Evolutionary conservation across 768 basidiomycete genomes (phyloP).

Genomic region (Lentinula detonsa): DNA sequence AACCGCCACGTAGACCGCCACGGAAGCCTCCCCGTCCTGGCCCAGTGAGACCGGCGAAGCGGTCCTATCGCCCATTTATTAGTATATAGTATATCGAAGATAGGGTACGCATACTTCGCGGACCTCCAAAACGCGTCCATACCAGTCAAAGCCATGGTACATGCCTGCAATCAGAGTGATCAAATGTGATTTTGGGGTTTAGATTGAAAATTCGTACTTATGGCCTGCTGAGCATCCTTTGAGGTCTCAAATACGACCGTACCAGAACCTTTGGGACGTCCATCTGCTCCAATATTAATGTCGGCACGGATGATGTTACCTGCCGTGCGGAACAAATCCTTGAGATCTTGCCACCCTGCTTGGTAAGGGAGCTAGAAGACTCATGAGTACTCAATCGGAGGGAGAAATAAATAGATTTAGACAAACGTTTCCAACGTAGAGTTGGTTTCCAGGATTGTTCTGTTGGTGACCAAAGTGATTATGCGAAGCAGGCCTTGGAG

Average conservation of each 20-base stretch:
- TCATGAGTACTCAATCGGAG: not conserved
- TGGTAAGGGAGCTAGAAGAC: conserved; percentile 82
- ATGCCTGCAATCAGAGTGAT: conserved; percentile 49
- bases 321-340: conserved; percentile 93
- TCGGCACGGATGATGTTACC: conserved; percentile 95
- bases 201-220: conserved; percentile 49
- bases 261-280: conserved; percentile 93
- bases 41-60: conserved; percentile 81
- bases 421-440: conserved; percentile 88
- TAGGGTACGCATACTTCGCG: conserved; percentile 60
- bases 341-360: conserved; percentile 98
- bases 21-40: conserved; percentile 44
- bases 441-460: conserved; percentile 79
- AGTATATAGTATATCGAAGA: not conserved
- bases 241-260: conserved; percentile 92
- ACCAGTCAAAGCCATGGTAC: conserved; percentile 98
- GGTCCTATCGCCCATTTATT: conserved; percentile 49
- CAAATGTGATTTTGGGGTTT: not conserved
- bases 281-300: conserved; percentile 90
- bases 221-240: conserved; percentile 88
- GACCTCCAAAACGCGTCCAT: conserved; percentile 91
- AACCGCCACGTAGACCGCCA: conserved; percentile 36
- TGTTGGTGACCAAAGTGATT: conserved; percentile 29
- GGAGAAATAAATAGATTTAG: not conserved
- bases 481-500: conserved; percentile 68